Percentiles rank a stretch among this genome's conserved stretches.
These are phyloP conservation scores for Panaeolus cyanescens DNA, from an alignment of 768 basidiomycete genomes.

Conservation along the genomic window DNA sequence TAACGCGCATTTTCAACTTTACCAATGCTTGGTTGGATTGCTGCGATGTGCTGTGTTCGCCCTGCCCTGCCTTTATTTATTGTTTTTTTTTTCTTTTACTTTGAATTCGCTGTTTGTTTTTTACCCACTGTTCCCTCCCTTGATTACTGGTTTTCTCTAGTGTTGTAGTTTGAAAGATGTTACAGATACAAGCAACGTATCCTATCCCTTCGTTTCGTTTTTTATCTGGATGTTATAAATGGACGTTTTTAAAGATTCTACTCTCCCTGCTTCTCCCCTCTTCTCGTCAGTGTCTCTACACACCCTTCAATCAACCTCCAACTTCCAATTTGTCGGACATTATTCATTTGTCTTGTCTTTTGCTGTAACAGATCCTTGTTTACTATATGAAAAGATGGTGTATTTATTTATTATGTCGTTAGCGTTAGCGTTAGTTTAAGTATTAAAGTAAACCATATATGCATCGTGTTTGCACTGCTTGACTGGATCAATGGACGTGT, in stretches of 20 bases:
- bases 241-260: not conserved
- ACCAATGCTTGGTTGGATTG: no score
- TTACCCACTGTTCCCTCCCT: not conserved
- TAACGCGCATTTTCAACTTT: no score
- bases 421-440: not conserved
- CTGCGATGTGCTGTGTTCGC: no score
- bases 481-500: no score
- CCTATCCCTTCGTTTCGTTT: not conserved
- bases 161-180: not conserved
- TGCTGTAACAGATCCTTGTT: no score
- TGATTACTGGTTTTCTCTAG: constrained; percentile 5
- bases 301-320: no score
- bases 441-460: no score
- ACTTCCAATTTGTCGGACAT: no score
- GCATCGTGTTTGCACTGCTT: no score
- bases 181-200: not conserved
- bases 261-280: not conserved
- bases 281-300: no score
- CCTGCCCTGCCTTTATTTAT: not conserved
- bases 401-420: constrained; percentile 3
- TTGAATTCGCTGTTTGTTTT: not conserved
- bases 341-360: no score
- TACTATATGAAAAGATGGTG: not conserved
- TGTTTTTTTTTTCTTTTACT: not conserved
- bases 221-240: constrained; percentile 10